These are phyloP conservation scores for Claviceps lovelessii DNA, from an alignment of 2,329 filamentous ascomycete genomes.

Conservation along the genomic window DNA sequence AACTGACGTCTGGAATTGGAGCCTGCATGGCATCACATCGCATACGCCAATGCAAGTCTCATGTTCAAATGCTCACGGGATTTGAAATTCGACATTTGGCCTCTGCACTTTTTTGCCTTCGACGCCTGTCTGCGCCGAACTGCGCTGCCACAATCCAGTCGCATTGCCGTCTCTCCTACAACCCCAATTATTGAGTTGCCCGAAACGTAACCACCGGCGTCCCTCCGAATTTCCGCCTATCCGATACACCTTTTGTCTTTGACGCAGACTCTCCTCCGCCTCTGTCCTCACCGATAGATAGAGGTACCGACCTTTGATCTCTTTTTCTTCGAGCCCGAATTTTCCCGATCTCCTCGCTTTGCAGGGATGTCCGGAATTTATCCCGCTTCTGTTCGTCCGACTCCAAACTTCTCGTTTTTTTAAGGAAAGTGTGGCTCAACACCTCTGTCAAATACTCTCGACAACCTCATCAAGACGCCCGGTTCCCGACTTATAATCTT, in stretches of 20 bases:
- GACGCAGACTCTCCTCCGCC: background rate
- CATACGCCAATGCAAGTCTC: background rate
- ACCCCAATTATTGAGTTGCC: background rate
- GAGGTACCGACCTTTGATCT: background rate
- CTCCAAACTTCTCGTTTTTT: background rate
- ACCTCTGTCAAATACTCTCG: background rate
- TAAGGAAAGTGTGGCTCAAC: background rate
- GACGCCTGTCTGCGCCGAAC: background rate
- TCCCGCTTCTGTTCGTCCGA: background rate
- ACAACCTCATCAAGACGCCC: background rate
- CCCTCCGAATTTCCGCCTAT: background rate
- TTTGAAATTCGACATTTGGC: background rate
- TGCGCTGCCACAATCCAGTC: background rate
- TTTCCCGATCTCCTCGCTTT: background rate
- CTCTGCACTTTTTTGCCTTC: background rate
- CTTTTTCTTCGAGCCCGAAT: background rate
- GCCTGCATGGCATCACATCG: background rate
- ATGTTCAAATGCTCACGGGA: background rate
- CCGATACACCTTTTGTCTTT: background rate
- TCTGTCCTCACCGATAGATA: background rate
- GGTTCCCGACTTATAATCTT: background rate
- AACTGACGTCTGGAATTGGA: background rate
- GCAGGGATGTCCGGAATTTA: background rate
- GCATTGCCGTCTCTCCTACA: background rate
- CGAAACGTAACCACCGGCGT: background rate